A percentile compares a stretch with the other conserved stretches of the same genome.
These are phyloP conservation scores for Jimgerdemannia flammicorona DNA, from an alignment of 192 early-diverging fungal species.

Conservation along the genomic window DNA sequence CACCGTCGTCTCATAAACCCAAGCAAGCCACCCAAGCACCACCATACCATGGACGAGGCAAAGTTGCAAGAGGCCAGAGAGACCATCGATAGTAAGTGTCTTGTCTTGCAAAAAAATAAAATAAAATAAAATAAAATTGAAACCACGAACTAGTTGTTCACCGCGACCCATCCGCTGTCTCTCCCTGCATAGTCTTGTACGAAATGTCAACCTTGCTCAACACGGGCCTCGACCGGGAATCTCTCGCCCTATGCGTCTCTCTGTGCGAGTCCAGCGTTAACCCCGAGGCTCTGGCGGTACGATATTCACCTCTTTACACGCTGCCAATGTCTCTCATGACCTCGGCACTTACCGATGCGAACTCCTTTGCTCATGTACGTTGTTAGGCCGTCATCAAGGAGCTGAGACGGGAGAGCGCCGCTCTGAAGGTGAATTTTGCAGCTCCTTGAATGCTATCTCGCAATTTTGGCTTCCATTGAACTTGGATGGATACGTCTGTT, in stretches of 20 bases:
- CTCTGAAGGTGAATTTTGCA: background rate
- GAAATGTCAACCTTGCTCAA: constrained; percentile 74
- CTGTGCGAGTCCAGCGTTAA: constrained; percentile 80
- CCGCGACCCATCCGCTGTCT: background rate
- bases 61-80: background rate
- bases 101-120: no score
- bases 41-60: background rate
- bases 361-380: background rate
- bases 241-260: constrained; percentile 68
- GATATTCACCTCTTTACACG: background rate
- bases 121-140: no score
- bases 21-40: no score
- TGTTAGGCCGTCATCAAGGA: constrained; percentile 22
- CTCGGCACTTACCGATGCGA: background rate
- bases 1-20: no score
- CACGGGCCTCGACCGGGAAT: constrained; percentile 68
- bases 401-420: constrained; percentile 8
- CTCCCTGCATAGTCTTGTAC: constrained; percentile 37
- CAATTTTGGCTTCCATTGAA: no score
- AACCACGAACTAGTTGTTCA: no score
- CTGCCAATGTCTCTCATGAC: no score
- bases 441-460: background rate
- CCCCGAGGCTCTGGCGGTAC: constrained; percentile 70
- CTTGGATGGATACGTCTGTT: no score
- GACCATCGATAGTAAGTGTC: background rate